These are phyloP conservation scores for Ophidiomyces ophidiicola DNA, from an alignment of 2,329 filamentous ascomycete genomes.

Conservation along the genomic window DNA sequence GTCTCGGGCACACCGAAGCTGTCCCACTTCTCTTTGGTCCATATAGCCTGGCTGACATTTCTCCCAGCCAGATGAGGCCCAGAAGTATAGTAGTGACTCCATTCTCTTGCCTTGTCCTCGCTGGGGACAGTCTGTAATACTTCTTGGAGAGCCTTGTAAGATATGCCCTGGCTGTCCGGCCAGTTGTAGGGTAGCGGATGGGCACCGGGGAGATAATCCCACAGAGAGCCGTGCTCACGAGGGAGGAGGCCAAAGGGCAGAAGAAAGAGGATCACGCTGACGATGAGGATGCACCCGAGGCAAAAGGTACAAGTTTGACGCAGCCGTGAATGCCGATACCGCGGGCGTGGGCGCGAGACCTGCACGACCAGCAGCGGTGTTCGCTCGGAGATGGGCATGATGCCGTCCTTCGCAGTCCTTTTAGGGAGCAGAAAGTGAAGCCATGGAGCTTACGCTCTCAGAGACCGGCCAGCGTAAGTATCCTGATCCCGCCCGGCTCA, in stretches of 20 bases:
- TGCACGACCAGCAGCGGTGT: constrained; percentile 34
- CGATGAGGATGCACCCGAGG: constrained; percentile 28
- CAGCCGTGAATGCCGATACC: constrained; percentile 33
- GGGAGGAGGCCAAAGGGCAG: constrained; percentile 30
- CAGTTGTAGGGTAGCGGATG: constrained; percentile 30
- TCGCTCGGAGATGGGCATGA: constrained; percentile 28
- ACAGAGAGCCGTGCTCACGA: constrained; percentile 27
- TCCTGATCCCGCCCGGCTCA: too few species aligned
- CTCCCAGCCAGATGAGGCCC: constrained; percentile 65
- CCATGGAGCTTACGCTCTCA: not conserved
- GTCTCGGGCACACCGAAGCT: constrained; percentile 52
- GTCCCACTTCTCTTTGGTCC: constrained; percentile 63
- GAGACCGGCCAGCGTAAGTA: too few species aligned
- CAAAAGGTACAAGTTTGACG: constrained; percentile 33
- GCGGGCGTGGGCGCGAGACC: constrained; percentile 29
- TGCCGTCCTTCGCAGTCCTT: constrained; percentile 26
- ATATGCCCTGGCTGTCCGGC: constrained; percentile 36
- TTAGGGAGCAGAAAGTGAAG: not conserved
- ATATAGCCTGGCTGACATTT: constrained; percentile 63
- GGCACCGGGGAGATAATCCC: constrained; percentile 32
- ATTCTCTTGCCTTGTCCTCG: constrained; percentile 49
- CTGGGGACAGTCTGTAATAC: constrained; percentile 45
- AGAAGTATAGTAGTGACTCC: constrained; percentile 66
- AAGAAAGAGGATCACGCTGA: constrained; percentile 32
- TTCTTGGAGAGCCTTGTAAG: constrained; percentile 43